phyloP scores from a whole-genome alignment of 2,329 filamentous ascomycete genomes.

The Xylaria sp. region DNA sequence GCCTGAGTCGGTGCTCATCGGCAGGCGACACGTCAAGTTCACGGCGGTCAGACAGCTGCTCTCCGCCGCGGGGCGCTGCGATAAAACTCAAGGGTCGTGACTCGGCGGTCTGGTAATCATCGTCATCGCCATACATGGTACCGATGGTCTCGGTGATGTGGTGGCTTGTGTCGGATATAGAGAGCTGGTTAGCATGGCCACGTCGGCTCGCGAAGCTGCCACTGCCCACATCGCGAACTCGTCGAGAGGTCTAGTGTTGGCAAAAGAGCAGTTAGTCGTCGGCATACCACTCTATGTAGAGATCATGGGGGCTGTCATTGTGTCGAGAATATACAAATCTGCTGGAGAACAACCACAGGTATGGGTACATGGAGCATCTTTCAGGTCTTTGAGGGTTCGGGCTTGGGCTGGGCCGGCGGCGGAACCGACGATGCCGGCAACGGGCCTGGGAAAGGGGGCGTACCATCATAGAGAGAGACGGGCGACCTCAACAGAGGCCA shows the following conservation, averaged over 20 bases:
- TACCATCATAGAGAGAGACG: slow-evolving; percentile 50
- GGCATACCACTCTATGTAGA: not conserved
- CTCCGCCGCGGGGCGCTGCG: slow-evolving; percentile 65
- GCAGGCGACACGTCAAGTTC: slow-evolving; percentile 50
- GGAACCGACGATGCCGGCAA: slow-evolving; percentile 15
- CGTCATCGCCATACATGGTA: slow-evolving; percentile 85
- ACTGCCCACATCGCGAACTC: slow-evolving; percentile 64
- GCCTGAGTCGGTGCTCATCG: slow-evolving; percentile 55
- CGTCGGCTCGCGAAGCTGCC: slow-evolving; percentile 68
- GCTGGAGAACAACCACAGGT: slow-evolving; percentile 15
- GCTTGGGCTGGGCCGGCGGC: slow-evolving; percentile 13
- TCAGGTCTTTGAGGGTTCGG: slow-evolving; percentile 16
- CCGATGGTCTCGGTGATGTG: slow-evolving; percentile 96
- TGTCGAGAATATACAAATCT: slow-evolving; percentile 21
- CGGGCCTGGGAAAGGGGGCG: slow-evolving; percentile 32
- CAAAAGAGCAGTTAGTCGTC: slow-evolving; percentile 36
- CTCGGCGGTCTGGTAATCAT: slow-evolving; percentile 63
- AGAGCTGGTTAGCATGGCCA: slow-evolving; percentile 68
- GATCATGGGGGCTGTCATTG: not conserved
- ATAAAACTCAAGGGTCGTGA: slow-evolving; percentile 81
- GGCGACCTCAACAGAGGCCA: slow-evolving; percentile 47
- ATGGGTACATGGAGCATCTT: slow-evolving; percentile 16
- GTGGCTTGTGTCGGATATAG: slow-evolving; percentile 87
- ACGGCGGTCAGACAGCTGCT: slow-evolving; percentile 57
- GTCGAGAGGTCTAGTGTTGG: slow-evolving; percentile 65